Percentiles rank a stretch among this genome's conserved stretches.
Conservation (phyloP, 192 early-diverging fungal genomes). For the Backusella westeae region DNA sequence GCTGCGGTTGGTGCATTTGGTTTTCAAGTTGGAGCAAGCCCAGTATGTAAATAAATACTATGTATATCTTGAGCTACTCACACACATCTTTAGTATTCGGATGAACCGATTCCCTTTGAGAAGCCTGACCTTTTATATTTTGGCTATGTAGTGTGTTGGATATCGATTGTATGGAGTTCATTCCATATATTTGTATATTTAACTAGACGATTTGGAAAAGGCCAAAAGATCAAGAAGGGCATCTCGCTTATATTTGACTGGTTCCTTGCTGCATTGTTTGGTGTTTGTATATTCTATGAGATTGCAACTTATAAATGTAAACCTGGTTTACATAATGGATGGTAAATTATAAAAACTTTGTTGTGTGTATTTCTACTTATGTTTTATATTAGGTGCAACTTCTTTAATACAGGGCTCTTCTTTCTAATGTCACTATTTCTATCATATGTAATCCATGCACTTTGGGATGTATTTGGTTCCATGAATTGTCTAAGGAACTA, state of each 20-base stretch:
- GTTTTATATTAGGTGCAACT: conserved; percentile 1
- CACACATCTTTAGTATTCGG: not conserved
- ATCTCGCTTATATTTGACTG: not conserved
- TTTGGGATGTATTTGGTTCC: conserved; percentile 6
- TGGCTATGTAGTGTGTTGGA: conserved; percentile 3
- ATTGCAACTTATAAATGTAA: conserved; percentile 12
- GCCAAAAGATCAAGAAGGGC: not conserved
- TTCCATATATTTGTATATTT: conserved; percentile 16
- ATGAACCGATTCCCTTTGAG: not conserved
- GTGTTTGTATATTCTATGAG: conserved; percentile 10
- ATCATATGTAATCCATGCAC: conserved; percentile 1
- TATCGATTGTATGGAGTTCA: conserved; percentile 7
- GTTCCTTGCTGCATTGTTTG: not conserved
- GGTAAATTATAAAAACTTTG: not conserved
- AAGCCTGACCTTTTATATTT: not conserved
- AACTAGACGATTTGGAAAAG: conserved; percentile 8
- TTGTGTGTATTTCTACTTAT: not conserved
- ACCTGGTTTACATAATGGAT: conserved; percentile 13
- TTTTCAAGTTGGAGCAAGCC: conserved; percentile 35
- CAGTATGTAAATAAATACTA: conserved; percentile 7
- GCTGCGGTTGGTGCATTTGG: conserved; percentile 31
- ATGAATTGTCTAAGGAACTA: conserved; percentile 2
- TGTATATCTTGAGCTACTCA: not conserved
- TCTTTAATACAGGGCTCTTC: conserved; percentile 6
- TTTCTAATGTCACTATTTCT: conserved; percentile 11